phyloP scores from a whole-genome alignment of 1,284 basidiomycete genomes.

The Apiotrichum gamsii region DNA sequence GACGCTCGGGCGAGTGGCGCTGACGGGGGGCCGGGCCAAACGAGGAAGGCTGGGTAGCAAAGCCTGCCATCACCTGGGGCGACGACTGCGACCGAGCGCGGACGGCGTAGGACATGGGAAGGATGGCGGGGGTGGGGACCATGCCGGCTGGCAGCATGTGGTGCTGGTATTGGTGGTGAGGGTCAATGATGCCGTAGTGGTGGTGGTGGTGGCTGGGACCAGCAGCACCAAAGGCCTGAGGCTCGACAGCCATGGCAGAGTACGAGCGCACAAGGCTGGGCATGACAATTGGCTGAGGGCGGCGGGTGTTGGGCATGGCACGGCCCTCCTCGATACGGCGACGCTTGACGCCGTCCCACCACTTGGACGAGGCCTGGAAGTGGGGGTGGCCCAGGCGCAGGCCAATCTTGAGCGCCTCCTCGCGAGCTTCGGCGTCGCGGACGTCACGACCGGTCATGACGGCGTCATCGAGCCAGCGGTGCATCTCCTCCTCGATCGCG shows the following conservation, averaged over 20 bases:
- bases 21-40: slow-evolving; percentile 19
- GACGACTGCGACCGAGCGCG: slow-evolving; percentile 20
- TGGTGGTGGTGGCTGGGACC: slow-evolving; percentile 12
- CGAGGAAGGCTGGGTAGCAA: slow-evolving; percentile 8
- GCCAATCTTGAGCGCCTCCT: slow-evolving; percentile 18
- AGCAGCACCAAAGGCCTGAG: slow-evolving; percentile 9
- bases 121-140: slow-evolving; percentile 2
- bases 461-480: slow-evolving; percentile 21
- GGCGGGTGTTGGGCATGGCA: slow-evolving; percentile 15
- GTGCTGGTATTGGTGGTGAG: too few relatives aligned
- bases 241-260: slow-evolving; percentile 17
- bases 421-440: slow-evolving; percentile 17
- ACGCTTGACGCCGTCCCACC: slow-evolving; percentile 24
- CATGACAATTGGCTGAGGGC: slow-evolving; percentile 4
- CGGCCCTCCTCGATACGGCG: slow-evolving; percentile 20
- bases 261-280: slow-evolving; percentile 14
- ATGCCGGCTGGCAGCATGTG: slow-evolving; percentile 8
- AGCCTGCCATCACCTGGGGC: slow-evolving; percentile 10
- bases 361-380: slow-evolving; percentile 23
- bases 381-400: slow-evolving; percentile 16
- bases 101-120: slow-evolving; percentile 5
- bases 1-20: slow-evolving; percentile 13
- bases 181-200: not conserved
- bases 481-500: slow-evolving; percentile 21
- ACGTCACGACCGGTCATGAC: slow-evolving; percentile 18